Percentiles rank a stretch among this genome's conserved stretches.
Conservation (phyloP, 495 filamentous ascomycete genomes). For the Polyplosphaeria fusca region DNA sequence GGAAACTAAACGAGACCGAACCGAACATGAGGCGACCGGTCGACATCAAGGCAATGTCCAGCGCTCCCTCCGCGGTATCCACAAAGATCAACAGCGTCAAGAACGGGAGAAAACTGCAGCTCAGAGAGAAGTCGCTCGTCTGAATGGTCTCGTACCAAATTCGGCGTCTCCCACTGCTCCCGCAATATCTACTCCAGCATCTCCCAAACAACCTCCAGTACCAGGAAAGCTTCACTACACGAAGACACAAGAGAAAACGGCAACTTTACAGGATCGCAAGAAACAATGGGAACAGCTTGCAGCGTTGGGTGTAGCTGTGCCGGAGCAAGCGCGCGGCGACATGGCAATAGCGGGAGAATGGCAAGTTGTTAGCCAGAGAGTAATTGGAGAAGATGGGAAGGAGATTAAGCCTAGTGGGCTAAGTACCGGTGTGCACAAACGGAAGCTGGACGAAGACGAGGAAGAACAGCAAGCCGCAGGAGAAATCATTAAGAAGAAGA, state of each 20-base stretch:
- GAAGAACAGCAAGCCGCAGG: slow-evolving; percentile 61
- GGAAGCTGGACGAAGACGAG: slow-evolving; percentile 62
- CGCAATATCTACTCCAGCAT: slow-evolving; percentile 13
- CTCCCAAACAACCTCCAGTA: slow-evolving; percentile 3
- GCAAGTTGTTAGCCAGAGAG: slow-evolving; percentile 65
- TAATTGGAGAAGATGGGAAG: slow-evolving; percentile 38
- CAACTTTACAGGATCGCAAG: slow-evolving; percentile 69
- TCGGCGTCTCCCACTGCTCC: slow-evolving; percentile 28
- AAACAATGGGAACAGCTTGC: slow-evolving; percentile 81
- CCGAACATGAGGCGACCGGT: slow-evolving; percentile 84
- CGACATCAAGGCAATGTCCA: slow-evolving; percentile 88
- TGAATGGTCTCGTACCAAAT: slow-evolving; percentile 69
- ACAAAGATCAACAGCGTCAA: slow-evolving; percentile 77
- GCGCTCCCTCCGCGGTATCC: slow-evolving; percentile 83
- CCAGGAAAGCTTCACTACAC: too few species aligned
- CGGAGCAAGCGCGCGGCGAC: slow-evolving; percentile 70
- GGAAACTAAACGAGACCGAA: slow-evolving; percentile 84
- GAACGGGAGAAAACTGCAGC: slow-evolving; percentile 77
- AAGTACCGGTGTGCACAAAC: slow-evolving; percentile 60
- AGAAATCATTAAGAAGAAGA: slow-evolving; percentile 57
- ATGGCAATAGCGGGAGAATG: slow-evolving; percentile 92
- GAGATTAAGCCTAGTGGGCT: slow-evolving; percentile 45
- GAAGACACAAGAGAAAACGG: slow-evolving; percentile 37
- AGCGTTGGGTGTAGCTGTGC: slow-evolving; percentile 81
- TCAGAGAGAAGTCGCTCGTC: slow-evolving; percentile 77